Evolutionary conservation across 75 land plant genomes (phyloP).

Genomic region (Pinus tabuliformis): DNA sequence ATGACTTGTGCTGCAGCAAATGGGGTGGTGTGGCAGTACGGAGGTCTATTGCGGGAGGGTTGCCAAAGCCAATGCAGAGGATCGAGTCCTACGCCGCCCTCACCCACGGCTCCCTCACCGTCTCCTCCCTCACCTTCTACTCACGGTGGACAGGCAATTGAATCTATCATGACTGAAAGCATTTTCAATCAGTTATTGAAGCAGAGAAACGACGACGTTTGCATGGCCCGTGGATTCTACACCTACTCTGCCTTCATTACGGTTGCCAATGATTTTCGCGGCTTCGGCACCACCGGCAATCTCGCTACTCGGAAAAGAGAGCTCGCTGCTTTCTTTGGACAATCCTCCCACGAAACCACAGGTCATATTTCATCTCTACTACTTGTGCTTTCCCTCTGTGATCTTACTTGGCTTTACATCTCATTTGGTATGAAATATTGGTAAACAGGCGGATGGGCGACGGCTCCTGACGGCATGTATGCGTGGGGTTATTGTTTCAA

Average conservation of each 20-base stretch:
- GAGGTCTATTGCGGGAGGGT: slow-evolving; percentile 12
- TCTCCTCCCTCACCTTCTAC: no score
- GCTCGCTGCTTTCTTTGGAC: slow-evolving; percentile 28
- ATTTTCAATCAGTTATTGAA: slow-evolving; percentile 48
- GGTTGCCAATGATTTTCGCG: slow-evolving; percentile 12
- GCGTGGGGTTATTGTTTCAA: background rate
- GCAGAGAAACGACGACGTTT: slow-evolving; percentile 16
- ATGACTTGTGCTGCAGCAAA: slow-evolving; percentile 32
- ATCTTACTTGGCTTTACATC: no score
- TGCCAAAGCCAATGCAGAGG: slow-evolving; percentile 38
- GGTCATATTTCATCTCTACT: background rate
- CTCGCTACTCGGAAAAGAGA: slow-evolving; percentile 17
- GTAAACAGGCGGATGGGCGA: no score
- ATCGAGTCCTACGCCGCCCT: background rate
- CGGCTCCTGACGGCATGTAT: no score
- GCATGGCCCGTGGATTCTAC: slow-evolving; percentile 1
- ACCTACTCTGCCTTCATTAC: slow-evolving; percentile 14
- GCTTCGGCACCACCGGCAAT: slow-evolving; percentile 20
- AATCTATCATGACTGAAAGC: slow-evolving; percentile 8
- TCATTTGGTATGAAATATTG: no score
- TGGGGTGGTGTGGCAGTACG: slow-evolving; percentile 41
- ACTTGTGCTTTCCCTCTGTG: no score
- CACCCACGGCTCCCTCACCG: no score
- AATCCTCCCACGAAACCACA: slow-evolving; percentile 6
- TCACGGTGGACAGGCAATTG: no score